phyloP scores from a whole-genome alignment of 2,329 filamentous ascomycete species.

The Cordyceps cateniannulata region DNA sequence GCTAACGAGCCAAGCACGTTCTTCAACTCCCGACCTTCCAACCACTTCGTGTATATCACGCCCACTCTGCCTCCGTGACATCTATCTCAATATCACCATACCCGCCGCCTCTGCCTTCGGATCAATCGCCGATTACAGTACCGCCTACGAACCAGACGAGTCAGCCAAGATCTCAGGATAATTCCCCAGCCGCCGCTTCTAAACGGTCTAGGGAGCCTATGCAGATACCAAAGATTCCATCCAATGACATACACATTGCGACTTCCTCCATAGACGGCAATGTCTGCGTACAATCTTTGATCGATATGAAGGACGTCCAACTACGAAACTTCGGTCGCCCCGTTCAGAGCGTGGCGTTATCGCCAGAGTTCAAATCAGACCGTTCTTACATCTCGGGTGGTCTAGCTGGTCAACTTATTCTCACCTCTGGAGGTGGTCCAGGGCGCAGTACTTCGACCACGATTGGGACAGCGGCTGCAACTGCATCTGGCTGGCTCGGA shows the following conservation, averaged over 20 bases:
- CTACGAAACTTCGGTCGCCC: constrained; percentile 90
- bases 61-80: constrained; percentile 87
- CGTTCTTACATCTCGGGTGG: constrained; percentile 87
- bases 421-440: constrained; percentile 73
- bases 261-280: constrained; percentile 95
- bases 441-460: constrained; percentile 86
- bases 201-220: constrained; percentile 45
- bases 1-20: constrained; percentile 58
- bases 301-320: constrained; percentile 84
- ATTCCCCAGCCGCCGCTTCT: constrained; percentile 44
- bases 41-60: constrained; percentile 78
- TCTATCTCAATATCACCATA: constrained; percentile 85
- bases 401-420: constrained; percentile 75
- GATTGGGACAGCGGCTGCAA: constrained; percentile 70
- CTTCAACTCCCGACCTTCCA: constrained; percentile 78
- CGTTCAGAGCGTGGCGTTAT: constrained; percentile 86
- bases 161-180: constrained; percentile 24
- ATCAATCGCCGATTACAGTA: not conserved
- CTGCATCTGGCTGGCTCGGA: constrained; percentile 86
- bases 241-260: constrained; percentile 88
- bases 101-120: constrained; percentile 40
- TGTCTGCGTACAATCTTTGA: constrained; percentile 81
- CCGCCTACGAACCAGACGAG: constrained; percentile 23
- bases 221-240: constrained; percentile 65
- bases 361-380: constrained; percentile 88